Conservation (phyloP, 75 land plant species). For the Selaginella moellendorffii region DNA sequence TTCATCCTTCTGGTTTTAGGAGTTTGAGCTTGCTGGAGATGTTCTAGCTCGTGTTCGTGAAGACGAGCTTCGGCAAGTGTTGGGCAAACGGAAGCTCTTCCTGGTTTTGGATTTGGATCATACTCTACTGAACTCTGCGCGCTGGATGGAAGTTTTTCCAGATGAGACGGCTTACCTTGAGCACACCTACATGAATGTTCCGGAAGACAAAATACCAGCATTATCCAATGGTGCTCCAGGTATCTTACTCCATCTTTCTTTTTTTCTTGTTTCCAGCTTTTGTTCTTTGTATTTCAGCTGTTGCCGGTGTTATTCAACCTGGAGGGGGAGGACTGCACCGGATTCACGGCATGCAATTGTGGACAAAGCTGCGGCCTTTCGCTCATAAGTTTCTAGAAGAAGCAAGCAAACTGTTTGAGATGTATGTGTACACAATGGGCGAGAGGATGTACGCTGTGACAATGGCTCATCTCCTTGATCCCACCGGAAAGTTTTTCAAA, state of each 20-base stretch:
- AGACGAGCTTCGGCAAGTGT: constrained; percentile 41
- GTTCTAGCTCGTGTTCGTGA: constrained; percentile 49
- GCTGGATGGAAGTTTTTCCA: constrained; percentile 33
- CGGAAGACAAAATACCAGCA: no score
- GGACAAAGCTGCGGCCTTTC: constrained; percentile 91
- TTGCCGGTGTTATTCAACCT: not conserved
- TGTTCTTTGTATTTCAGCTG: not conserved
- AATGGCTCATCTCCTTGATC: constrained; percentile 87
- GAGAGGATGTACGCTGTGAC: constrained; percentile 66
- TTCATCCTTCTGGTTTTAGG: constrained; percentile 30
- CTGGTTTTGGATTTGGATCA: constrained; percentile 87
- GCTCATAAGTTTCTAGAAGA: constrained; percentile 61
- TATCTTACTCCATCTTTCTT: not conserved
- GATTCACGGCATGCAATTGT: constrained; percentile 46
- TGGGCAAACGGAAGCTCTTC: constrained; percentile 40
- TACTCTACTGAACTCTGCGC: constrained; percentile 81
- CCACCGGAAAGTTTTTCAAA: constrained; percentile 44
- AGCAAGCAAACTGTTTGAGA: constrained; percentile 69
- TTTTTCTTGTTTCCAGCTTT: not conserved
- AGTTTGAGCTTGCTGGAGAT: constrained; percentile 40
- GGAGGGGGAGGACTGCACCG: constrained; percentile 35
- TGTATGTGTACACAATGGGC: constrained; percentile 96
- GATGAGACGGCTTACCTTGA: constrained; percentile 39
- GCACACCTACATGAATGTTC: constrained; percentile 26
- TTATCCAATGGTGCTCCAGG: constrained; percentile 3